A percentile compares a stretch with the other conserved stretches of the same genome.
Evolutionary conservation across 23 red algal species (phyloP).

Genomic region (Cyanidioschyzon merolae): DNA sequence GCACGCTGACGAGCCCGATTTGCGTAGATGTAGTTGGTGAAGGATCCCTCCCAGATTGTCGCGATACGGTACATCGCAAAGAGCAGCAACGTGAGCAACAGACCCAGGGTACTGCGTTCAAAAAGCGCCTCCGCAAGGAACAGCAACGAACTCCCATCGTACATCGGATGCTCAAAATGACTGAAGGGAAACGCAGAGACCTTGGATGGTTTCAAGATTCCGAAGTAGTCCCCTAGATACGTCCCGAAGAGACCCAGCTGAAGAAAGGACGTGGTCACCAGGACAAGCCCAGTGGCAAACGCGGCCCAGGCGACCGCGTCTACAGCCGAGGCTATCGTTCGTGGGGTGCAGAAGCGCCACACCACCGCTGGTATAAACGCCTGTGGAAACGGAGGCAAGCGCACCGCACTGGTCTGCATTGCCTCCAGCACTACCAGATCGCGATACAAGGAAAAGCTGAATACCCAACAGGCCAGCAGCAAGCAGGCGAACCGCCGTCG

Average conservation of each 20-base stretch:
- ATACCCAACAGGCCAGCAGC: constrained; percentile 72
- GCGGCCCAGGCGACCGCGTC: constrained; percentile 1
- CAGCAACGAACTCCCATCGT: constrained; percentile 72
- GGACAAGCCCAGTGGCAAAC: constrained; percentile 23
- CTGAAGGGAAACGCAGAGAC: constrained; percentile 83
- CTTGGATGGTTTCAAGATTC: constrained; percentile 33
- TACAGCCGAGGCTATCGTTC: neutral
- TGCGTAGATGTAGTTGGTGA: neutral
- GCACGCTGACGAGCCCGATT: neutral
- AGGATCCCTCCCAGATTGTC: constrained; percentile 34
- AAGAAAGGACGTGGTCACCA: constrained; percentile 47
- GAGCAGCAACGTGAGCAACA: constrained; percentile 58
- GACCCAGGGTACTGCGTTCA: constrained; percentile 45
- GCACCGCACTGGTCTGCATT: constrained; percentile 28
- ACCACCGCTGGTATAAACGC: neutral
- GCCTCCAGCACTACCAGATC: constrained; percentile 64
- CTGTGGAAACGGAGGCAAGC: neutral
- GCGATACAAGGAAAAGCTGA: constrained; percentile 57
- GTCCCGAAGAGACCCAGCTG: constrained; percentile 75
- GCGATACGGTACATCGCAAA: constrained; percentile 70
- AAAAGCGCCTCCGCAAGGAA: constrained; percentile 61
- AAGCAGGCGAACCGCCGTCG: constrained; percentile 38
- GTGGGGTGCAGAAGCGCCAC: neutral
- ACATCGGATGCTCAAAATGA: constrained; percentile 66
- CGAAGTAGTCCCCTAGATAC: constrained; percentile 95